Conservation (phyloP, 257 asterid species). For the Solanum habrochaites region DNA sequence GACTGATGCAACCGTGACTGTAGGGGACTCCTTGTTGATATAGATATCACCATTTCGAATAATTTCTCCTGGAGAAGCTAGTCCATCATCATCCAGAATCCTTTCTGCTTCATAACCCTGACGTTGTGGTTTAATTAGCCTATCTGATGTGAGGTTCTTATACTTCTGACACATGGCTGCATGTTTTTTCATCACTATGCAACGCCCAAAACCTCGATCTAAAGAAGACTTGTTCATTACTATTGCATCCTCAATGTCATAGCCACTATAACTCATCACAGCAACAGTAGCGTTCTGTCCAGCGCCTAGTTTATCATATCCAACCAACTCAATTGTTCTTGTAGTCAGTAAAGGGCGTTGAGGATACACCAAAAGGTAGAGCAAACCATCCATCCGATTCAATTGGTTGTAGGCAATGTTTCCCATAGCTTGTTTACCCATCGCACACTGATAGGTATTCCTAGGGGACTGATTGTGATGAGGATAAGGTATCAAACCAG, state of each 20-base stretch:
- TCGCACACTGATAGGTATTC: slow-evolving; percentile 99
- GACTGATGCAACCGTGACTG: slow-evolving; percentile 21
- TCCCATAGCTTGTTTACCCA: slow-evolving; percentile 99
- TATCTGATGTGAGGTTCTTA: slow-evolving; percentile 44
- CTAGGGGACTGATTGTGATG: slow-evolving; percentile 99
- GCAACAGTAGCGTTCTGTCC: slow-evolving; percentile 98
- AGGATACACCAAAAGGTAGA: slow-evolving; percentile 91
- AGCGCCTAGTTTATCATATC: slow-evolving; percentile 86
- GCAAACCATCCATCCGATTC: slow-evolving; percentile 74
- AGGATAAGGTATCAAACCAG: slow-evolving; percentile 97
- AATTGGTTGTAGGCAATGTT: slow-evolving; percentile 88
- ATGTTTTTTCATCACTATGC: slow-evolving; percentile 79
- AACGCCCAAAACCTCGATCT: slow-evolving; percentile 99
- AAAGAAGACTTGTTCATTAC: slow-evolving; percentile 96
- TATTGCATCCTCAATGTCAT: slow-evolving; percentile 96
- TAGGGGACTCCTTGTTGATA: slow-evolving; percentile 66
- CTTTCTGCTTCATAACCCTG: slow-evolving; percentile 39
- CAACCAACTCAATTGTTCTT: slow-evolving; percentile 85
- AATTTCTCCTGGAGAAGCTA: slow-evolving; percentile 91
- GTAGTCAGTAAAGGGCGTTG: slow-evolving; percentile 93
- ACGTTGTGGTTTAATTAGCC: slow-evolving; percentile 49
- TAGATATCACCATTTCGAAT: slow-evolving; percentile 54
- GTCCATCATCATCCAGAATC: slow-evolving; percentile 83
- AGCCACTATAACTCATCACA: slow-evolving; percentile 98
- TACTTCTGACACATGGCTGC: slow-evolving; percentile 51